phyloP scores from a whole-genome alignment of 371 early-diverging fungal species.

The Apophysomyces trapeziformis region DNA sequence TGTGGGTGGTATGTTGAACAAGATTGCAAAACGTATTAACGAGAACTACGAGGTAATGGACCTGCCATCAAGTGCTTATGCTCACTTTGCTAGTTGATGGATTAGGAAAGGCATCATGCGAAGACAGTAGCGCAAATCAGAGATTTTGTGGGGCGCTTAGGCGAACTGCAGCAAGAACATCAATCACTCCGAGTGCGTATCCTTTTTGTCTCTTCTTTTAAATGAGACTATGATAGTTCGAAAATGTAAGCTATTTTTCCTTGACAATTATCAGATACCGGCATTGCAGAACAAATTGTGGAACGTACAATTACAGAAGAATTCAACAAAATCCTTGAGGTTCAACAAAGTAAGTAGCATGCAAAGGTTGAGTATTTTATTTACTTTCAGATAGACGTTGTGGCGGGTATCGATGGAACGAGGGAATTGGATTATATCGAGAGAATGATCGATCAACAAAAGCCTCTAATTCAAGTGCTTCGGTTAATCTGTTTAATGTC shows the following conservation, averaged over 20 bases:
- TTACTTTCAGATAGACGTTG: conserved; percentile 60
- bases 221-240: too few species aligned
- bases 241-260: conserved; percentile 5
- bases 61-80: not conserved
- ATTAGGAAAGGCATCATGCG: conserved; percentile 78
- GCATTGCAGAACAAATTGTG: conserved; percentile 84
- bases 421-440: conserved; percentile 82
- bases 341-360: conserved; percentile 79
- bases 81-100: conserved; percentile 1
- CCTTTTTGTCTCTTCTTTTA: conserved; percentile 18
- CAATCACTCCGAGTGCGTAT: conserved; percentile 79
- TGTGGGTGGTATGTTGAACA: conserved; percentile 81
- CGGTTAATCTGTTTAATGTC: conserved; percentile 87
- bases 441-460: conserved; percentile 79
- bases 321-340: conserved; percentile 81
- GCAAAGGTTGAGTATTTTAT: too few species aligned
- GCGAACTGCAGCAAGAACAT: conserved; percentile 82
- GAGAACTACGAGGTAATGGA: conserved; percentile 78
- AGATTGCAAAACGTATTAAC: conserved; percentile 82
- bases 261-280: conserved; percentile 63
- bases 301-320: conserved; percentile 78
- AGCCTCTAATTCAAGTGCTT: conserved; percentile 72
- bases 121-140: conserved; percentile 88
- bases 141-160: conserved; percentile 86
- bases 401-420: conserved; percentile 74